phyloP scores from a whole-genome alignment of 257 asterid species.

The Solanum habrochaites region DNA sequence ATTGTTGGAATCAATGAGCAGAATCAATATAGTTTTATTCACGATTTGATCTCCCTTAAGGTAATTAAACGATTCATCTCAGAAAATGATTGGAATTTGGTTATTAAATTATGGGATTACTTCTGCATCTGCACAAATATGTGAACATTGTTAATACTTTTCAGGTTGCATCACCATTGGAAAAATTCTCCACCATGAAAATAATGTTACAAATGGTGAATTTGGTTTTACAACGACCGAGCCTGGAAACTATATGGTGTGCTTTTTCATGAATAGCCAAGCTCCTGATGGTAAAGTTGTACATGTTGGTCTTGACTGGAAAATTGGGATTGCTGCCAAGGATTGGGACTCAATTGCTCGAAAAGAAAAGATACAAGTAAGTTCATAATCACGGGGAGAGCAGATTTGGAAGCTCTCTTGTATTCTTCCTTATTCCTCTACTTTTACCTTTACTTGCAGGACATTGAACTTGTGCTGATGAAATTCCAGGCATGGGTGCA shows the following conservation, averaged over 20 bases:
- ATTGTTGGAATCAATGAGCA: constrained; percentile 40
- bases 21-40: constrained; percentile 8
- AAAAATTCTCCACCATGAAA: constrained; percentile 40
- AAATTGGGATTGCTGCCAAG: constrained; percentile 65
- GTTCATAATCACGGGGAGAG: background rate
- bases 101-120: background rate
- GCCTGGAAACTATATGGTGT: constrained; percentile 62
- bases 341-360: constrained; percentile 84
- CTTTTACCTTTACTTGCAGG: constrained; percentile 25
- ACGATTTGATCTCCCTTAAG: constrained; percentile 47
- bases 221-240: constrained; percentile 75
- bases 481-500: constrained; percentile 61
- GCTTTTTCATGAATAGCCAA: constrained; percentile 38
- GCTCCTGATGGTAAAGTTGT: constrained; percentile 29
- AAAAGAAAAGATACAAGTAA: constrained; percentile 82
- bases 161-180: constrained; percentile 88
- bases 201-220: constrained; percentile 59
- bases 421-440: background rate
- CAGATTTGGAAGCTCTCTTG: background rate
- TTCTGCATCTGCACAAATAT: background rate
- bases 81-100: too few relatives aligned
- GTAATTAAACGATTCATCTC: constrained; percentile 8
- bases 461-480: constrained; percentile 63
- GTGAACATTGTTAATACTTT: background rate
- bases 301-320: constrained; percentile 75